Conservation (phyloP, 2,329 filamentous ascomycete species). For the Colletotrichum lini region DNA sequence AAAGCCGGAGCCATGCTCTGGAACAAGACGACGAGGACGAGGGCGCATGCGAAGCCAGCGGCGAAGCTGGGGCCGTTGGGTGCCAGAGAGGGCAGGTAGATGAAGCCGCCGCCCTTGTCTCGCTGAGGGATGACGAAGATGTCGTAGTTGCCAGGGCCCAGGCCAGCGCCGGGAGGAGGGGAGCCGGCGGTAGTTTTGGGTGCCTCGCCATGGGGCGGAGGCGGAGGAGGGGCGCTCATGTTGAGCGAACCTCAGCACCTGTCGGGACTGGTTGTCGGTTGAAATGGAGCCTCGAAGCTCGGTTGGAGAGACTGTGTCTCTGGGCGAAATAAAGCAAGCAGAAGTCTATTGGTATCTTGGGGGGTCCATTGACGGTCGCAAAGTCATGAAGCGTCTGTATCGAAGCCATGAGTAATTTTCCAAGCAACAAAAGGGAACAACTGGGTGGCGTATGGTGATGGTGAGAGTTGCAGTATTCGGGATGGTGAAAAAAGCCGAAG, state of each 20-base stretch:
- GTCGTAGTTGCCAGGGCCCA: conserved; percentile 94
- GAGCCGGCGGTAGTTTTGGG: conserved; percentile 76
- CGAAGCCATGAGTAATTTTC: conserved; percentile 26
- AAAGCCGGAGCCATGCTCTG: conserved; percentile 81
- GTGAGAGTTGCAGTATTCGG: neutral
- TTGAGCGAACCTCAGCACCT: conserved; percentile 44
- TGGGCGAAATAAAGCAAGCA: conserved; percentile 2
- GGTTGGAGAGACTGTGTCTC: conserved; percentile 19
- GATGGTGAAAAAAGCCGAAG: neutral
- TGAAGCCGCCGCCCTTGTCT: conserved; percentile 88
- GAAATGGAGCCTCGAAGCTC: conserved; percentile 3
- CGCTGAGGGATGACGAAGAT: conserved; percentile 97
- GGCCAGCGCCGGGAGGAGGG: conserved; percentile 63
- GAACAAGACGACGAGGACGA: conserved; percentile 81
- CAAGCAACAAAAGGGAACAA: neutral
- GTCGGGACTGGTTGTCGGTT: conserved; percentile 9
- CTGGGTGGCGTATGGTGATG: neutral
- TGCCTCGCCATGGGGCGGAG: conserved; percentile 86
- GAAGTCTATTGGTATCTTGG: conserved; percentile 55
- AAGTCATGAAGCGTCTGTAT: conserved; percentile 47
- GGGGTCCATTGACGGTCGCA: conserved; percentile 52
- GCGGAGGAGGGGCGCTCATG: conserved; percentile 79
- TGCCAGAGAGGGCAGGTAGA: conserved; percentile 92
- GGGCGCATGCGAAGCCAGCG: conserved; percentile 84
- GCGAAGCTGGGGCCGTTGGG: conserved; percentile 92